phyloP scores from a whole-genome alignment of 441 rosid genomes.

The Gossypium trilobum region DNA sequence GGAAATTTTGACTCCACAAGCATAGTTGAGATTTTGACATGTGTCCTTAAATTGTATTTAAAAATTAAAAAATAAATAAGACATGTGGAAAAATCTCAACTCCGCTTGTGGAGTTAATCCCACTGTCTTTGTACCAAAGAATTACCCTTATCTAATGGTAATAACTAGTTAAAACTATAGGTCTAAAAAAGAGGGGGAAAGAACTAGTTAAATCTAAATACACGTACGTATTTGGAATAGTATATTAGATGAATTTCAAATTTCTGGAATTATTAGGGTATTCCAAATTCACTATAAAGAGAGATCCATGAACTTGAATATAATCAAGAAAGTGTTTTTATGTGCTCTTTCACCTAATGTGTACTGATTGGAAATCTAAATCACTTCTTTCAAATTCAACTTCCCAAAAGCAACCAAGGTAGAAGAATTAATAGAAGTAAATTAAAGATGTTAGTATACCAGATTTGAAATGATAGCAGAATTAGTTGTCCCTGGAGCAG shows the following conservation, averaged over 20 bases:
- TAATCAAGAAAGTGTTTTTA: not conserved
- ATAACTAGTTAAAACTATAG: not conserved
- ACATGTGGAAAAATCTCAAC: not conserved
- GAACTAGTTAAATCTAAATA: not conserved
- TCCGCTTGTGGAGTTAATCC: not conserved
- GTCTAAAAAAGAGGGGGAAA: not conserved
- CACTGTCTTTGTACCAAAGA: not conserved
- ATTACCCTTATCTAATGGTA: not conserved
- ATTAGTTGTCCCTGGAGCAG: constrained; percentile 87
- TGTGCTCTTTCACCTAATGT: not conserved
- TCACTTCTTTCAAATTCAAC: not conserved
- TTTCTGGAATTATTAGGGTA: not conserved
- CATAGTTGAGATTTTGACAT: not conserved
- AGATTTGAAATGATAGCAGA: constrained; percentile 66
- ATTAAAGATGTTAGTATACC: constrained; percentile 40
- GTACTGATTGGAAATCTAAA: not conserved
- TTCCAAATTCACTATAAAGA: not conserved
- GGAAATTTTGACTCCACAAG: not conserved
- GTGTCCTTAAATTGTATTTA: not conserved
- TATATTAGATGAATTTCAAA: not conserved
- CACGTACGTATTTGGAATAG: not conserved
- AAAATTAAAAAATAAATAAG: not conserved
- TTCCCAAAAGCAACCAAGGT: not conserved
- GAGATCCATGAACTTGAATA: not conserved
- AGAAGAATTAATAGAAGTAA: not conserved